A percentile compares a stretch with the other conserved stretches of the same genome.
phyloP scores from a whole-genome alignment of 768 basidiomycete species.

The Boletus edulis region DNA sequence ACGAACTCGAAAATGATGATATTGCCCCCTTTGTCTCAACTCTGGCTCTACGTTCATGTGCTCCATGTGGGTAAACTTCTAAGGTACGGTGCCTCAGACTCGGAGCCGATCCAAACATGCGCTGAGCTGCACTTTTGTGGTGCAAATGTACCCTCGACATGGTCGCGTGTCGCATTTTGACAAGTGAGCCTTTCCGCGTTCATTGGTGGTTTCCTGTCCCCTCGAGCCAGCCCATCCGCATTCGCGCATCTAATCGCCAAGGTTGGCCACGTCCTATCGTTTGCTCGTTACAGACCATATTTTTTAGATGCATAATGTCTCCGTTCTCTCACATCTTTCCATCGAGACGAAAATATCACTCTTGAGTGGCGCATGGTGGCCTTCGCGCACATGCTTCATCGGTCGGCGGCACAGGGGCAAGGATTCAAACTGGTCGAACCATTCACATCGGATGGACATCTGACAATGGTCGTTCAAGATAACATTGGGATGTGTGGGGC shows the following conservation, averaged over 20 bases:
- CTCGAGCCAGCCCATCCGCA: background rate
- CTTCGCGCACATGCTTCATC: background rate
- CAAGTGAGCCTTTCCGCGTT: background rate
- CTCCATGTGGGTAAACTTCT: background rate
- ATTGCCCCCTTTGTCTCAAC: too few species aligned
- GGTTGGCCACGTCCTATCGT: background rate
- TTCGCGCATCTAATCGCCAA: background rate
- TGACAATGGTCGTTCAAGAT: background rate
- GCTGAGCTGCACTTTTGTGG: too few species aligned
- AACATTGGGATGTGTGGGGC: background rate
- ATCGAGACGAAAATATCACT: background rate
- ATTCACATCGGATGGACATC: background rate
- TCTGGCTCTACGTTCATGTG: background rate
- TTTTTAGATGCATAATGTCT: background rate
- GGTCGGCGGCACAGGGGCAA: background rate
- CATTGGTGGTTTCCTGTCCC: background rate
- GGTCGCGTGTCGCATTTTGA: background rate
- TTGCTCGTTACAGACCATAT: background rate
- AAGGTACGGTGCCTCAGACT: too few species aligned
- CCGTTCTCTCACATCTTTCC: background rate
- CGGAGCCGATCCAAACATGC: too few species aligned
- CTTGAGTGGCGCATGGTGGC: background rate
- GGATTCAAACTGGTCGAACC: background rate
- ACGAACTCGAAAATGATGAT: too few species aligned
- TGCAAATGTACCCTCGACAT: too few species aligned